phyloP scores from a whole-genome alignment of 2,329 filamentous ascomycete species.

The Phyllosticta citrichinensis region DNA sequence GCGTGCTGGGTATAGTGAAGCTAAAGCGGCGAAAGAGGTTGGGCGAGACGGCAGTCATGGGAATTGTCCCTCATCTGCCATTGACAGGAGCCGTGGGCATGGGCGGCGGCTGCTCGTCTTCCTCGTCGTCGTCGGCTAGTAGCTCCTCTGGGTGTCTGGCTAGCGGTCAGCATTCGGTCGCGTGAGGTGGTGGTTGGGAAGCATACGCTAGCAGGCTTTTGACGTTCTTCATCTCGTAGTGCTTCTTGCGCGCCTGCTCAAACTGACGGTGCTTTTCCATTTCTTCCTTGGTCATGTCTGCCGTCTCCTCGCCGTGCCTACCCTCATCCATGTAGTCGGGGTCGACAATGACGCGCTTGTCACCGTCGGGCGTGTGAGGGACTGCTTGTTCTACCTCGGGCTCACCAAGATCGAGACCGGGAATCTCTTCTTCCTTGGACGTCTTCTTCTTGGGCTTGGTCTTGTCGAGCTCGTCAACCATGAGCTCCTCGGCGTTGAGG shows the following conservation, averaged over 20 bases:
- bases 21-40: neutral
- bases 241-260: constrained; percentile 83
- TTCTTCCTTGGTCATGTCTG: constrained; percentile 53
- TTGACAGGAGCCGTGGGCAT: constrained; percentile 5
- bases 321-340: constrained; percentile 31
- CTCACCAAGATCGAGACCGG: constrained; percentile 83
- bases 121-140: constrained; percentile 33
- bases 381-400: constrained; percentile 49
- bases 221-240: constrained; percentile 98
- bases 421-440: constrained; percentile 65
- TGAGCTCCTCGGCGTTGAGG: constrained; percentile 60
- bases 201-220: constrained; percentile 69
- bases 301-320: constrained; percentile 51
- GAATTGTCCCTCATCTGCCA: neutral
- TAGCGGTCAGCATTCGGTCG: constrained; percentile 16
- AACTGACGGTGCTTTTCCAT: constrained; percentile 86
- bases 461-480: constrained; percentile 58
- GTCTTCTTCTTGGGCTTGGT: constrained; percentile 37
- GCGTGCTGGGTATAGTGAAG: constrained; percentile 11
- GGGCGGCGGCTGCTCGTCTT: constrained; percentile 14
- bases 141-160: constrained; percentile 30
- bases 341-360: constrained; percentile 78
- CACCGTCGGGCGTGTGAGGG: constrained; percentile 34
- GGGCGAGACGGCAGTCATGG: neutral
- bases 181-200: neutral